Evolutionary conservation across 805 yeast genomes (phyloP), one percentile per base, ranked within the genome.

Genomic region (Tetrapisispora arboricola): DNA sequence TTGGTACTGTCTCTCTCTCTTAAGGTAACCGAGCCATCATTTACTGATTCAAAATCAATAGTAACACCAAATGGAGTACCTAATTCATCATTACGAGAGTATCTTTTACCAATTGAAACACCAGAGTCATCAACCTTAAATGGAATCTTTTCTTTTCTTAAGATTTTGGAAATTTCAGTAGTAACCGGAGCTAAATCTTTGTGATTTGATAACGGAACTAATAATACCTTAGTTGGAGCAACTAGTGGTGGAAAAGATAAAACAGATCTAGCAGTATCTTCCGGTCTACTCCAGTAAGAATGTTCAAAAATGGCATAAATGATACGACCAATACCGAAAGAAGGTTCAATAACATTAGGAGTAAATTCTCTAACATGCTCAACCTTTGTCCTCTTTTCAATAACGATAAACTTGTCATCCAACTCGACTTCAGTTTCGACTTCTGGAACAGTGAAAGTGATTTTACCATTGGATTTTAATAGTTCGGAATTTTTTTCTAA

Each of bases 21-120:
- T 58, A 90, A 72, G 28, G 97, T 90, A 50, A 90, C 84, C 12
- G 95, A 79, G 36, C 76, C 75, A 60, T 90, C 96, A 60, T 81
- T 75, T 46, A 82, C 74, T 41, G 94, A 79, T 50, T 90, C 96
- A 63, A 90, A 90, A 66, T 90, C 97, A 54, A 90, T 82, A 48
- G 97, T 90, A 66, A 90, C 78, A 63, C 97, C 97, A 61, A 90
- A 90, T 52, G 97, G 97, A 41, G 96, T 90, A 65, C 97, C 97
- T 58, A 90, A 74, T 70, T 90, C 97, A 66, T 90, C 97, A 65
- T 90, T 90, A 70, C 97, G 84, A 48, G 97, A 87, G 58, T 90
- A 90, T 69, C 97, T 81, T 70, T 88, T 84, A 68, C 97, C 97
- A 57, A 90, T 90, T 22, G 96, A 84, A 12, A 95, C 96, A 50